These are phyloP conservation scores for Apiospora marii DNA, from an alignment of 2,329 filamentous ascomycete genomes.

Conservation along the genomic window DNA sequence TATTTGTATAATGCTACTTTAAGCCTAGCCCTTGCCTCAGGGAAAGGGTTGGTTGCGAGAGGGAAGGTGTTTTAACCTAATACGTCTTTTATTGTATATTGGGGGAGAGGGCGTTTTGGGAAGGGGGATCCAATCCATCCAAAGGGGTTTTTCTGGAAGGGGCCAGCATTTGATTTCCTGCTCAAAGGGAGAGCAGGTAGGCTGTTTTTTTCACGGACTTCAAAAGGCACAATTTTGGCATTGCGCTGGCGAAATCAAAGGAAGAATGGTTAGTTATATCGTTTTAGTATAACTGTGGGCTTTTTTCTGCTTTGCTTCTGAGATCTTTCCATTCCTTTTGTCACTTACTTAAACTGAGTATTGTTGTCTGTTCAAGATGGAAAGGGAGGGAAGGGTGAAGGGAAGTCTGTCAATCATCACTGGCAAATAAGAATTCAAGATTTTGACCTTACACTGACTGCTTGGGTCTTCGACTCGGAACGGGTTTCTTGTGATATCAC, in stretches of 20 bases:
- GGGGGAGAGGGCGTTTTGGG: constrained; percentile 1
- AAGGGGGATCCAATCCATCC: background rate
- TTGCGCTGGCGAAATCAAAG: constrained; percentile 17
- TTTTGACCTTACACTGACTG: background rate
- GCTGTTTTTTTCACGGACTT: background rate
- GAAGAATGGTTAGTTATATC: constrained; percentile 9
- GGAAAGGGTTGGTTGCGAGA: background rate
- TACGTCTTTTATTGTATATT: constrained; percentile 19
- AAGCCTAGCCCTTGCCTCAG: background rate
- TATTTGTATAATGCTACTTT: constrained; percentile 12
- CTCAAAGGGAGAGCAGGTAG: background rate
- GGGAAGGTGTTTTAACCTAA: background rate
- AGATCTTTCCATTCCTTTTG: background rate
- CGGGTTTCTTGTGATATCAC: background rate
- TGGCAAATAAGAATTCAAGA: background rate
- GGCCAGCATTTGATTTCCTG: background rate
- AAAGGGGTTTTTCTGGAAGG: background rate
- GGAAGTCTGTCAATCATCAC: background rate
- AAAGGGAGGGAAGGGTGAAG: background rate
- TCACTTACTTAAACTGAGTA: background rate
- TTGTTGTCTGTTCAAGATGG: background rate
- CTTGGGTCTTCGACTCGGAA: background rate
- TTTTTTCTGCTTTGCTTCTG: background rate
- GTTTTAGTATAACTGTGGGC: background rate
- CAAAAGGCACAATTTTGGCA: constrained; percentile 18